Conservation (phyloP, 495 filamentous ascomycete species). For the Hyaloscypha variabilis region DNA sequence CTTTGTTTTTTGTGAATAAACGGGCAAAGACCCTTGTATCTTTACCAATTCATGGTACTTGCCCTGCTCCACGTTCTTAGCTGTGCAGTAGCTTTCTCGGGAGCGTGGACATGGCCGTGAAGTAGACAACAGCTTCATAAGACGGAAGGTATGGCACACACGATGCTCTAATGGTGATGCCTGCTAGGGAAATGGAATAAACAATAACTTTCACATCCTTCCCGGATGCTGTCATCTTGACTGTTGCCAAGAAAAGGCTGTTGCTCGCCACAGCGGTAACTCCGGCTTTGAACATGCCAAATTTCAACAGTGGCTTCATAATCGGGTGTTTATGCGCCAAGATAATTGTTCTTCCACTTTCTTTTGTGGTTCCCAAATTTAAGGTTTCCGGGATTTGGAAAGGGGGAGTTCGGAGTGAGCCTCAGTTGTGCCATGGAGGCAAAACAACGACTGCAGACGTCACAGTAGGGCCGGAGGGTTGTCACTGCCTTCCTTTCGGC, state of each 20-base stretch:
- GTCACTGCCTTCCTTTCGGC: neutral
- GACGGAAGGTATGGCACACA: no score
- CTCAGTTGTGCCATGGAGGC: slow-evolving; percentile 1
- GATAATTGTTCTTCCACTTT: neutral
- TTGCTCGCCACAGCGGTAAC: neutral
- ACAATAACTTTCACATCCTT: no score
- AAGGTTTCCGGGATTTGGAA: neutral
- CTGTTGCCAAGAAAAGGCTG: no score
- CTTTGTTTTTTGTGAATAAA: neutral
- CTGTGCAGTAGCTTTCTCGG: neutral
- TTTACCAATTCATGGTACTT: neutral
- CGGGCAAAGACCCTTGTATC: neutral
- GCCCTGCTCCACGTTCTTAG: neutral
- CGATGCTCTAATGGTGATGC: no score
- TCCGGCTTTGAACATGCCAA: neutral
- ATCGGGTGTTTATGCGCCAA: neutral
- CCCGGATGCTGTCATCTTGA: no score
- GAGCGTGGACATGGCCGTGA: no score
- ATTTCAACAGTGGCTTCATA: neutral
- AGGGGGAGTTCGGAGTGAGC: neutral
- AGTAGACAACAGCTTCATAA: no score
- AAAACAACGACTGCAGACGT: neutral
- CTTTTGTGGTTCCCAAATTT: neutral
- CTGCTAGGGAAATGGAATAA: no score
- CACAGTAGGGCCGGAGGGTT: slow-evolving; percentile 8